phyloP scores from a whole-genome alignment of 1,284 basidiomycete genomes.

The Papiliotrema flavescens region DNA sequence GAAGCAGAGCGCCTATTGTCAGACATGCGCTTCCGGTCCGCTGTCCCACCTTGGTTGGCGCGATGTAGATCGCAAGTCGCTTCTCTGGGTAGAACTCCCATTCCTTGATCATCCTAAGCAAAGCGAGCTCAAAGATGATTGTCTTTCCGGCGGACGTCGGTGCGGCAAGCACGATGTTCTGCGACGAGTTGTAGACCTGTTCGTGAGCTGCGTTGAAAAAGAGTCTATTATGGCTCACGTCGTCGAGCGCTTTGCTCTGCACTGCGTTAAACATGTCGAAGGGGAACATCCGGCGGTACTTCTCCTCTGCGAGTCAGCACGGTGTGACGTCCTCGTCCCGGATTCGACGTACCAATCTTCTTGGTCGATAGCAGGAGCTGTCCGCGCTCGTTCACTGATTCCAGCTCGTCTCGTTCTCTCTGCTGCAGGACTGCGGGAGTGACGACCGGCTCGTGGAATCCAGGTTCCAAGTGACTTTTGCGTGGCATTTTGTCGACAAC shows the following conservation, averaged over 20 bases:
- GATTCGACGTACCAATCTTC: neutral
- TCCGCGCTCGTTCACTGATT: neutral
- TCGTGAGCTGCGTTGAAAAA: neutral
- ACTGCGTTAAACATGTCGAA: conserved; percentile 19
- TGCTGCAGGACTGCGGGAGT: conserved; percentile 14
- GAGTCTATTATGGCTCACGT: neutral
- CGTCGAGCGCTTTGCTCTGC: conserved; percentile 15
- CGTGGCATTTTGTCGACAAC: no score
- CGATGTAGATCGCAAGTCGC: conserved; percentile 75
- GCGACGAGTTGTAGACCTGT: neutral
- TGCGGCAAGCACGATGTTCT: conserved; percentile 49
- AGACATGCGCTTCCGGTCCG: neutral
- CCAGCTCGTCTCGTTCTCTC: conserved; percentile 3
- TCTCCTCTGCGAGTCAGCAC: neutral
- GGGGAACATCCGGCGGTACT: conserved; percentile 7
- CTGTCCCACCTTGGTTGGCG: conserved; percentile 75
- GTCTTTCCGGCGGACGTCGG: conserved; percentile 93
- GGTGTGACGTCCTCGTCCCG: neutral
- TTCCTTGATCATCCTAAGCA: conserved; percentile 70
- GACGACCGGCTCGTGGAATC: conserved; percentile 8
- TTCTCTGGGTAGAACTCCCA: conserved; percentile 31
- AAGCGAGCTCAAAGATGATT: conserved; percentile 85
- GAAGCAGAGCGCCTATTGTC: conserved; percentile 71
- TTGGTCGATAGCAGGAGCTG: neutral
- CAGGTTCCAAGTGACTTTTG: no score